A percentile compares a stretch with the other conserved stretches of the same genome.
These are phyloP conservation scores for Vanrija pseudolonga DNA, from an alignment of 1,284 basidiomycete genomes.

Conservation along the genomic window DNA sequence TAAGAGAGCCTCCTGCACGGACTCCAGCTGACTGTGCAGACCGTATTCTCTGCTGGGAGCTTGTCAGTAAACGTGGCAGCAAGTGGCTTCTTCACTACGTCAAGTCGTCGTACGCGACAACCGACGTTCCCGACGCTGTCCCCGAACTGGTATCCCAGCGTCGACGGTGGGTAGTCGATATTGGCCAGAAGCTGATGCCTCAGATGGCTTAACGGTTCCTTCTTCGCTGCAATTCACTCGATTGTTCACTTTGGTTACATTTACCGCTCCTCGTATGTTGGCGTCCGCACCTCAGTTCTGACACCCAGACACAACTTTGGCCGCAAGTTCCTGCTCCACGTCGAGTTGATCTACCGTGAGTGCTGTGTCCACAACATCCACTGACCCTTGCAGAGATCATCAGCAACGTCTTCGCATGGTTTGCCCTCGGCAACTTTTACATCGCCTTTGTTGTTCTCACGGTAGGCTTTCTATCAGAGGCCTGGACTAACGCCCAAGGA, in stretches of 20 bases:
- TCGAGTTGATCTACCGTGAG: constrained; percentile 80
- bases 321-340: constrained; percentile 88
- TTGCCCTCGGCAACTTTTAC: constrained; percentile 82
- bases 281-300: too few species aligned
- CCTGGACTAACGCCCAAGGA: background rate
- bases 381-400: constrained; percentile 57
- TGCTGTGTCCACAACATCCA: background rate
- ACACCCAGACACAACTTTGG: constrained; percentile 60
- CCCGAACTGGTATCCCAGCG: constrained; percentile 89
- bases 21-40: constrained; percentile 27
- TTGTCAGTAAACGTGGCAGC: constrained; percentile 79
- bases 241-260: constrained; percentile 88
- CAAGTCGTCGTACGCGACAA: constrained; percentile 86
- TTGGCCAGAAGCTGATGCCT: constrained; percentile 6
- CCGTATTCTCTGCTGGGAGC: constrained; percentile 84
- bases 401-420: constrained; percentile 90
- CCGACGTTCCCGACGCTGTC: constrained; percentile 83
- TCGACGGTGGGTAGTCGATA: constrained; percentile 87
- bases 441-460: constrained; percentile 64
- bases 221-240: constrained; percentile 90
- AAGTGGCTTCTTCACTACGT: constrained; percentile 91
- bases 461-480: background rate
- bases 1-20: constrained; percentile 43
- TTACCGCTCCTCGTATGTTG: constrained; percentile 65
- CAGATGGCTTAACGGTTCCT: constrained; percentile 89